Conservation (phyloP, 768 basidiomycete genomes). For the Lactarius tabidus region DNA sequence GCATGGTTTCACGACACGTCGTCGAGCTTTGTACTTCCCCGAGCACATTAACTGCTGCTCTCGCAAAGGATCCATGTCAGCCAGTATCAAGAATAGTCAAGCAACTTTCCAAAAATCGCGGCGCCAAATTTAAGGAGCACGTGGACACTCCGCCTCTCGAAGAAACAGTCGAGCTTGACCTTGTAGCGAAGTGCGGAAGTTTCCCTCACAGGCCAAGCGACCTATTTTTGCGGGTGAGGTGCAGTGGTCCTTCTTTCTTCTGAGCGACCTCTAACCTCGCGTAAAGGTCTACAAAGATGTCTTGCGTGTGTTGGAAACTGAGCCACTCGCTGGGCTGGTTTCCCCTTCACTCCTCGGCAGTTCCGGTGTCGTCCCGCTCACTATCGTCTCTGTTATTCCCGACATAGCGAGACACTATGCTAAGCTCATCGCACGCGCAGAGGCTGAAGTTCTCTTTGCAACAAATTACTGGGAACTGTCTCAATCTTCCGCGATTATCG, state of each 20-base stretch:
- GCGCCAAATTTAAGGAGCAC: background rate
- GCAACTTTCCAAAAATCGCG: constrained; percentile 8
- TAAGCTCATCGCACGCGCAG: constrained; percentile 55
- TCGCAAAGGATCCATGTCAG: constrained; percentile 10
- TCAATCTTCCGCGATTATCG: constrained; percentile 47
- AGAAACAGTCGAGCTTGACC: constrained; percentile 38
- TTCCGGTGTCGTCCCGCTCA: constrained; percentile 58
- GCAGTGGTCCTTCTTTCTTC: background rate
- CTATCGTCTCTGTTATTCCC: constrained; percentile 61
- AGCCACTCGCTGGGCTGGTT: constrained; percentile 53
- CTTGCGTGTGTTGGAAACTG: constrained; percentile 51
- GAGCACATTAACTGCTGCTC: constrained; percentile 12
- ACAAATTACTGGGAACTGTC: constrained; percentile 61
- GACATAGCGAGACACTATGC: constrained; percentile 72
- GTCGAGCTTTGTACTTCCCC: constrained; percentile 20
- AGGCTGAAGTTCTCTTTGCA: constrained; percentile 62
- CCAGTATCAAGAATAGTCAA: constrained; percentile 11
- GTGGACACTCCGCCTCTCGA: background rate
- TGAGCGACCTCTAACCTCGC: background rate
- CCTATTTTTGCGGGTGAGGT: constrained; percentile 55
- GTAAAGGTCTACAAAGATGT: constrained; percentile 57
- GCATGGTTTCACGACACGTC: constrained; percentile 17
- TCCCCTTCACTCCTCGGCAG: constrained; percentile 62
- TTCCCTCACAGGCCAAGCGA: constrained; percentile 54
- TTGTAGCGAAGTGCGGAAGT: constrained; percentile 45